Evolutionary conservation across 257 asterid genomes (phyloP).

Genomic region (Leonotis leonurus): DNA sequence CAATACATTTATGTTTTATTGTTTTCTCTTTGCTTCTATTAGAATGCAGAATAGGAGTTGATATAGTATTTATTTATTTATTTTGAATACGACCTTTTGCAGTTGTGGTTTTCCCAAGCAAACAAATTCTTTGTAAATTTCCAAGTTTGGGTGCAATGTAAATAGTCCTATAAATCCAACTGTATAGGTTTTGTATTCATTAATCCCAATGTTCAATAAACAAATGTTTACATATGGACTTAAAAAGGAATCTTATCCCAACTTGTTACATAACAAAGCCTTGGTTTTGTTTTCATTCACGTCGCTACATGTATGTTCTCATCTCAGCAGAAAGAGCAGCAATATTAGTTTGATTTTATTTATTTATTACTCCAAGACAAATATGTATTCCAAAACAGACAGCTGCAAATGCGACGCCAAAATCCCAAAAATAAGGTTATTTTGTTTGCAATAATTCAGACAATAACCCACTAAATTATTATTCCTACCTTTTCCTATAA

Average conservation of each 20-base stretch:
- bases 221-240: neutral
- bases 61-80: neutral
- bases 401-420: neutral
- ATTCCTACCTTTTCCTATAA: neutral
- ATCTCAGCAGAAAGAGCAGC: neutral
- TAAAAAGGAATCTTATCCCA: neutral
- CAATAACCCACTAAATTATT: neutral
- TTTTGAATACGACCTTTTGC: neutral
- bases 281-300: neutral
- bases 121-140: neutral
- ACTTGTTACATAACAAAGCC: neutral
- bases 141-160: neutral
- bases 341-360: too few relatives aligned
- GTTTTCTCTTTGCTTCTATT: neutral
- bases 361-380: neutral
- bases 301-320: neutral
- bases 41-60: neutral
- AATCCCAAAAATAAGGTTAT: neutral
- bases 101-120: neutral
- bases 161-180: neutral
- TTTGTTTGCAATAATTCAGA: neutral
- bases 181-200: neutral
- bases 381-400: neutral
- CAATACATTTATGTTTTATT: too few relatives aligned
- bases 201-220: slow-evolving; percentile 9